Evolutionary conservation across 768 basidiomycete genomes (phyloP).

Genomic region (Pisolithus orientalis): DNA sequence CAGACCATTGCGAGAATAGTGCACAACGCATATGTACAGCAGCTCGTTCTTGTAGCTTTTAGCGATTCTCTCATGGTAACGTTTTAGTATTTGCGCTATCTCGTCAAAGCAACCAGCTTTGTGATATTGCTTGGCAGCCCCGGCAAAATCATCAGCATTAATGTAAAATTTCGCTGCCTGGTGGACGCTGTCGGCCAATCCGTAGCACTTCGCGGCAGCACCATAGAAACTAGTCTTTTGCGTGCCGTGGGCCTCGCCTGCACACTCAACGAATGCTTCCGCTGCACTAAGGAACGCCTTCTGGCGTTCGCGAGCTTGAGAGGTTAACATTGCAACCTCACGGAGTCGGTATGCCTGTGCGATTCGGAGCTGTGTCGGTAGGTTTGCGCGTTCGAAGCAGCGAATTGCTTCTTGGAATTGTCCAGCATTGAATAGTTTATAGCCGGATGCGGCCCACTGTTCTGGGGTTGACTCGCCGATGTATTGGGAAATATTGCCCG

Average conservation of each 20-base stretch:
- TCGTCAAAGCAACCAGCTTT: constrained; percentile 46
- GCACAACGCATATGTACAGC: neutral
- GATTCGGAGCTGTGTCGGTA: constrained; percentile 37
- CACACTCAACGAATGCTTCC: constrained; percentile 42
- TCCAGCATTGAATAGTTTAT: constrained; percentile 31
- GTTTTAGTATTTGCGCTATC: constrained; percentile 34
- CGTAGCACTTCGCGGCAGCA: constrained; percentile 44
- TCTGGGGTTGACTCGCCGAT: constrained; percentile 44
- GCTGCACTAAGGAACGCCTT: constrained; percentile 42
- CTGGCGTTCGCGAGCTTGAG: constrained; percentile 21
- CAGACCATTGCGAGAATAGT: neutral
- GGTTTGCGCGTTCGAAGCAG: constrained; percentile 44
- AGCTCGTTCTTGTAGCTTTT: neutral
- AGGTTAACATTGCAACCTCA: constrained; percentile 37
- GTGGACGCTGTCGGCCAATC: constrained; percentile 30
- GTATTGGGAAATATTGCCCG: constrained; percentile 44
- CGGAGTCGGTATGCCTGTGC: constrained; percentile 50
- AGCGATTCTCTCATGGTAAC: neutral
- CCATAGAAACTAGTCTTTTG: constrained; percentile 31
- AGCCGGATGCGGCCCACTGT: constrained; percentile 42
- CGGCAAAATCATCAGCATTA: constrained; percentile 35
- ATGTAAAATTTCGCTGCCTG: constrained; percentile 42
- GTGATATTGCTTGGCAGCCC: constrained; percentile 40
- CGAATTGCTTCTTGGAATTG: constrained; percentile 47
- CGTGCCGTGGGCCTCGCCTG: constrained; percentile 22